Evolutionary conservation across 306 rosid species (phyloP), one percentile per base, ranked within the genome.

Genomic region (Lupinus albus): DNA sequence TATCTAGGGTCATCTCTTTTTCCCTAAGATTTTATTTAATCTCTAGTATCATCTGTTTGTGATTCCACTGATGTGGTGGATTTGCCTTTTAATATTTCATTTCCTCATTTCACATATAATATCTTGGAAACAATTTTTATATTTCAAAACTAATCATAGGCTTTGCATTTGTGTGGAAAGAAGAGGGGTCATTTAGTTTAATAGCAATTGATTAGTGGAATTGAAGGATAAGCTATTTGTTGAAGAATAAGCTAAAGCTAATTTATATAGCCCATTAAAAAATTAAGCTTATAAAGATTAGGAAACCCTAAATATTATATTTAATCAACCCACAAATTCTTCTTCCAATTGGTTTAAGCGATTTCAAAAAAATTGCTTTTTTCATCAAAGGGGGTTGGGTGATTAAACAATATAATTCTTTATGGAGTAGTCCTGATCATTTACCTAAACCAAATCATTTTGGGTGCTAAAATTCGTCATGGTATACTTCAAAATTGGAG

Each of bases 11-110:
- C 61, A 66, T 64, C 71, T 54, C 30, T 12, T 17, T 70, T 72
- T 52, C 41, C 36, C 49, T 10, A 57, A 11, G 4, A 25, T 25
- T 70, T 44, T 45, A 54, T 52, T 66, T 78, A 78, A 46, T 66
- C 70, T 17, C 39, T 13, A 58, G 57, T 47, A 33, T n/a, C n/a
- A 64, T 33, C 47, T 44, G 4, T 16, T 56, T 58, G 71, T 58
- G 72, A 70, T 46, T 59, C 77, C 74, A 71, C 75, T 71, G 67
- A 73, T 30, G 66, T 59, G 49, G 71, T 71, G 61, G 74, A 71
- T 42, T 25, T 71, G 14, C 64, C 70, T 61, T 59, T 38, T 6
- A 33, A 58, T 11, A 58, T 20, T 52, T 70, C 41, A 8, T 62
- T 36, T 76, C 10, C 30, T 51, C 32, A 39, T 48, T 47, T 39